Evolutionary conservation across 73 alveolate species (phyloP).

Genomic region (Tetrahymena thermophila): DNA sequence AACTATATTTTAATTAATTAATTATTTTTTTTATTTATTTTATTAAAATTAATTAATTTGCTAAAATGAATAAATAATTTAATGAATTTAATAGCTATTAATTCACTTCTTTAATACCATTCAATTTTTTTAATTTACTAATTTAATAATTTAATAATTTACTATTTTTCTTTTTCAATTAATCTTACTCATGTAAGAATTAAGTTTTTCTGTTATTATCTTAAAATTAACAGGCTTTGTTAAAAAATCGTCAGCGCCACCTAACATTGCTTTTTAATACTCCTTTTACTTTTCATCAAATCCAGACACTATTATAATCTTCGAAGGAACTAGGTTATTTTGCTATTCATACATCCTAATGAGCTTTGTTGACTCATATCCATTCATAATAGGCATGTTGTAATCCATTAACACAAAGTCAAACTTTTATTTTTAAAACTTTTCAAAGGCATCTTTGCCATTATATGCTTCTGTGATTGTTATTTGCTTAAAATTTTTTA

Average conservation of each 20-base stretch:
- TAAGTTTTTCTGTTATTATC: neutral
- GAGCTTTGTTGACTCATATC: slow-evolving; percentile 23
- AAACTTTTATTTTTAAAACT: neutral
- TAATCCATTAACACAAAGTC: slow-evolving; percentile 26
- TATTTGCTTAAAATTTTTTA: neutral
- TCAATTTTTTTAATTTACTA: no score
- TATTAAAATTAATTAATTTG: no score
- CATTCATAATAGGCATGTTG: slow-evolving; percentile 45
- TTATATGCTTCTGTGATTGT: slow-evolving; percentile 14
- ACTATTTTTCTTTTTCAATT: neutral
- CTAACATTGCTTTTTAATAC: neutral
- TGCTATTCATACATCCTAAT: slow-evolving; percentile 12
- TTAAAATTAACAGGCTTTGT: slow-evolving; percentile 28
- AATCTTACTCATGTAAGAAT: neutral
- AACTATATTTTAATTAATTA: no score
- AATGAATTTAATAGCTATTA: no score
- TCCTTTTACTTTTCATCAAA: slow-evolving; percentile 20
- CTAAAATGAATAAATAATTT: no score
- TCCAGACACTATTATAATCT: slow-evolving; percentile 21
- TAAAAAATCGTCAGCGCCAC: slow-evolving; percentile 35
- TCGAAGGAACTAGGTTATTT: neutral
- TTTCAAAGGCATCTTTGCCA: slow-evolving; percentile 38
- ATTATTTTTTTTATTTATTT: no score
- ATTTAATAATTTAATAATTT: no score
- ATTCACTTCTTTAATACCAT: no score